Percentiles rank a stretch among this genome's conserved stretches.
These are phyloP conservation scores for Leucocoprinus birnbaumii DNA, from an alignment of 768 basidiomycete genomes.

Conservation along the genomic window DNA sequence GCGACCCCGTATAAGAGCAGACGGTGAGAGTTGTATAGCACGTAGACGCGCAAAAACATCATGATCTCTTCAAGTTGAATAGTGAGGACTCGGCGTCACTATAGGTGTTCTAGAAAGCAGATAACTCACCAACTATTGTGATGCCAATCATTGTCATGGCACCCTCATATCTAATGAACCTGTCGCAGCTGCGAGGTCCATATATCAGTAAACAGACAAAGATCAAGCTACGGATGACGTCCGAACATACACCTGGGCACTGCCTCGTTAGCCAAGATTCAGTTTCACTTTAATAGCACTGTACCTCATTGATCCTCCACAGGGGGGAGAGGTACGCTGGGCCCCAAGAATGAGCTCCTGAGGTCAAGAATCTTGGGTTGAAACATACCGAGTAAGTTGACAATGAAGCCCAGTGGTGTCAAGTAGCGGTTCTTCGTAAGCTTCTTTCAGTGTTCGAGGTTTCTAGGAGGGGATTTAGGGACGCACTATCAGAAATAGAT, in stretches of 20 bases:
- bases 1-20: slow-evolving; percentile 24
- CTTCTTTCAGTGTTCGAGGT: too few relatives aligned
- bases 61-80: slow-evolving; percentile 30
- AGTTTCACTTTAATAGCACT: neutral
- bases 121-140: slow-evolving; percentile 35
- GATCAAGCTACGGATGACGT: neutral
- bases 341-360: neutral
- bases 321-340: slow-evolving; percentile 38
- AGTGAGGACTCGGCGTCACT: too few relatives aligned
- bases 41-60: slow-evolving; percentile 52
- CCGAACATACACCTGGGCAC: slow-evolving; percentile 4
- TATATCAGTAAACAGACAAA: neutral
- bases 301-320: slow-evolving; percentile 33
- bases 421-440: slow-evolving; percentile 58
- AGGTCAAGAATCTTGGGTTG: too few relatives aligned
- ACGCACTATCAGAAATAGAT: slow-evolving; percentile 38
- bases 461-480: too few relatives aligned
- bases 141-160: slow-evolving; percentile 51
- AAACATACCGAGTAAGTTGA: slow-evolving; percentile 45
- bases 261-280: neutral
- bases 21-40: slow-evolving; percentile 30
- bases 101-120: neutral
- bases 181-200: slow-evolving; percentile 29
- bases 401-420: slow-evolving; percentile 58
- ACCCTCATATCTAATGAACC: slow-evolving; percentile 50